Percentiles rank a stretch among this genome's conserved stretches.
Evolutionary conservation across 257 asterid genomes (phyloP).

Genomic region (Lavandula angustifolia): DNA sequence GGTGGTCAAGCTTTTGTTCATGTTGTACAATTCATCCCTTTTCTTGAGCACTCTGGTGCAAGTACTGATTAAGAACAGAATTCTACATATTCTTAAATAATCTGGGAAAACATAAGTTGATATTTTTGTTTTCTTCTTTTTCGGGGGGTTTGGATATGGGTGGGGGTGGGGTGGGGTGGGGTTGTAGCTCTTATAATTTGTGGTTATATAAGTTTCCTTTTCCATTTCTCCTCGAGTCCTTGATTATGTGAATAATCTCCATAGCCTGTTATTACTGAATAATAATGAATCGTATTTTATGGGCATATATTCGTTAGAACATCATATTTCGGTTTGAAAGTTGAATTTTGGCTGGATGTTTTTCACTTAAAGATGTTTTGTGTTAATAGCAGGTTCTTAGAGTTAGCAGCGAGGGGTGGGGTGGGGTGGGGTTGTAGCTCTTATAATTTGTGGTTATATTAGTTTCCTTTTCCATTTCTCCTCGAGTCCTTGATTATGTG

Average conservation of each 20-base stretch:
- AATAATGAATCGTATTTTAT: no score
- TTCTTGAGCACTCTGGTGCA: not conserved
- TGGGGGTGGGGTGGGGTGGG: no score
- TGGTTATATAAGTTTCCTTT: not conserved
- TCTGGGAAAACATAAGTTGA: not conserved
- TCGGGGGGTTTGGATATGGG: no score
- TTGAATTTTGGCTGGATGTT: slow-evolving; percentile 12
- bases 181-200: no score
- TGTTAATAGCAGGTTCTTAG: slow-evolving; percentile 32
- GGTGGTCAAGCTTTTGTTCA: not conserved
- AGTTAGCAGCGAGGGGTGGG: slow-evolving; percentile 4
- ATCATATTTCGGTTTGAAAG: slow-evolving; percentile 7
- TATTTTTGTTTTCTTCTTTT: no score
- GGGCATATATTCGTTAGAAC: not conserved
- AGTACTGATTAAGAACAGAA: not conserved
- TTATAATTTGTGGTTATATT: no score
- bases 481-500: not conserved
- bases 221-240: not conserved
- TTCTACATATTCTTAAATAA: not conserved
- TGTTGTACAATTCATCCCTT: slow-evolving; percentile 1
- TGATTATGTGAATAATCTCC: no score
- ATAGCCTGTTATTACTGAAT: no score
- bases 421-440: no score
- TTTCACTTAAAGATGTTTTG: slow-evolving; percentile 10
- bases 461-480: not conserved